Base-by-base conservation (phyloP, 805 yeast genomes). In the Cyberlindnera veronae region DNA sequence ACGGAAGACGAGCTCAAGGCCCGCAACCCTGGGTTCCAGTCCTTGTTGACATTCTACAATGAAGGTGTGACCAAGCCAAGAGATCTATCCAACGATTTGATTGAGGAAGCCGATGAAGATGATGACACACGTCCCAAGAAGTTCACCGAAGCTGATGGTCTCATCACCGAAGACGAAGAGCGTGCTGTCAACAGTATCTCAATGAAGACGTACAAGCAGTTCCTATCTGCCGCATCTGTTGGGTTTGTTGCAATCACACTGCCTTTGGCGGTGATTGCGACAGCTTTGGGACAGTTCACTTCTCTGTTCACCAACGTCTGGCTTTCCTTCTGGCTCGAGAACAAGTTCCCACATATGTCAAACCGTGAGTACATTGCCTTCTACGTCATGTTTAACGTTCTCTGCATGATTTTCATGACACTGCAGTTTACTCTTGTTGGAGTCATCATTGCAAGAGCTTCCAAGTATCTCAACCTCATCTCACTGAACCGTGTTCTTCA, bases 321-420 rank as follows among this genome's bases (percentile, higher is more conserved):
- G 91, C 67, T 86, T 42, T 76, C 89, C 3, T 85, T 79, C 59
- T 85, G 95, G 95, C 64, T 79, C 1, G 72, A 68, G 16, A 46
- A 68, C 38, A 76, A 71, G 54, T 85, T 81, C 50, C 46, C 14
- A 17, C 5, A 12, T 7, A 8, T 16, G 4, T 29, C 21, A n/a
- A n/a, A n/a, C 13, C 7, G 16, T 18, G 22, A 5, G 45, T 86
- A 86, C 62, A 82, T 82, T 54, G 95, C 91, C 0, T 49, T 84
- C 30, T 59, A 59, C 33, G 77, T 83, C 22, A 65, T 79, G 69
- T 66, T 81, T 49, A 65, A 80, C 0, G 7, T 37, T 21, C 5
- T 15, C 3, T 10, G 11, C 6, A 9, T 32, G 14, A 6, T 36
- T 5, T 58, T 78, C 8, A 50, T 78, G 29, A 53, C 74, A 21